Base-by-base conservation (phyloP, 176 grass and related monocot species). In the Cocos nucifera region DNA sequence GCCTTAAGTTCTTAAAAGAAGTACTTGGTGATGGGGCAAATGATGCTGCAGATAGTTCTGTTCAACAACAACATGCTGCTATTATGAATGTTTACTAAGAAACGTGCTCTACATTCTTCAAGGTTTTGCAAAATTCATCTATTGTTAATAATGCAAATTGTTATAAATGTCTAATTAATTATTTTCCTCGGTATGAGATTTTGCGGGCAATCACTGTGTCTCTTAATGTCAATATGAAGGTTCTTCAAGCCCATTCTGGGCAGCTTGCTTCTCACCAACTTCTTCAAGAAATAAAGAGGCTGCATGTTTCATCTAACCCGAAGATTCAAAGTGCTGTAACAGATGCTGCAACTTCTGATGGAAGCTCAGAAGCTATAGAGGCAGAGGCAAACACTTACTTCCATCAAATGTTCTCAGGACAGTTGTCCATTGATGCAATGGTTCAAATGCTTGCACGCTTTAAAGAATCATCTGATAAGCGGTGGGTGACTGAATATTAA, bases 371-470 rank as follows among this genome's bases (percentile, higher is more conserved):
- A 69, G 83, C 87, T 58, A 77, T 88, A 52, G 87, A 96, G 65
- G 19, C 54, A 50, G 83, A 85, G 58, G 83, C 83, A 35, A 90
- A 96, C 61, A 56, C 52, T 66, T 90, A 90, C 74, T 96, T 96
- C 75, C 86, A 80, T 35, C 87, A 96, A 62, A 87, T 96, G 92
- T 96, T 96, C 71, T 81, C 87, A 75, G 92, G 75, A 54, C 80
- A 90, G 61, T 76, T 96, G 61, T 78, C 52, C 72, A 67, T 80
- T 71, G 92, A 96, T 61, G 72, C 79, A 68, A 96, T 90, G 80
- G 68, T 96, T 71, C 83, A 96, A 75, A 96, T 85, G 87, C 92
- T 96, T 69, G 50, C 69, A 61, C 80, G 83, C 56, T 96, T 90
- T 69, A 90, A 90, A 81, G 92, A 96, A 73, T 96, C 92, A 56